Evolutionary conservation across 139 green algal genomes (phyloP).

Genomic region (Edaphochlamys debaryana): DNA sequence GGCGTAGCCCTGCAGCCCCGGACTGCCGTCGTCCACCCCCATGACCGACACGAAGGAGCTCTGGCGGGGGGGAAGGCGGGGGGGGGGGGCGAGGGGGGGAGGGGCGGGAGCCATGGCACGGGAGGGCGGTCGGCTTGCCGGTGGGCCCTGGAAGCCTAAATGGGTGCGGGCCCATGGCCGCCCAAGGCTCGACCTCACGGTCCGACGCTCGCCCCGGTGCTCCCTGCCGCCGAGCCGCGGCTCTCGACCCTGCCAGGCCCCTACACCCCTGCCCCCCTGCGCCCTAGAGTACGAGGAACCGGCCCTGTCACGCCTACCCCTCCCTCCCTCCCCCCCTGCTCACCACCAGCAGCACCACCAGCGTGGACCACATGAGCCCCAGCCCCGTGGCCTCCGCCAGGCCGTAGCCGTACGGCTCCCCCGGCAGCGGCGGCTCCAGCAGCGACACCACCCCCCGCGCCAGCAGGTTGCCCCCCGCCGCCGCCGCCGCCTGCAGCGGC

Average conservation of each 20-base stretch:
- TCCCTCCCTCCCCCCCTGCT: not conserved
- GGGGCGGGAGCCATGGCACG: too few relatives aligned
- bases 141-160: too few relatives aligned
- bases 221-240: too few relatives aligned
- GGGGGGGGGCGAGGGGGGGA: too few relatives aligned
- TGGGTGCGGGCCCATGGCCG: too few relatives aligned
- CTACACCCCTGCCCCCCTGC: too few relatives aligned
- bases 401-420: slow-evolving; percentile 28
- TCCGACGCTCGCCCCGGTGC: too few relatives aligned
- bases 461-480: not conserved
- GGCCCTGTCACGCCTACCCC: too few relatives aligned
- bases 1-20: not conserved
- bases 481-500: slow-evolving; percentile 31
- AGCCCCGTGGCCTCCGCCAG: slow-evolving; percentile 18
- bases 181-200: too few relatives aligned
- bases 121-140: too few relatives aligned
- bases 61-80: slow-evolving; percentile 6
- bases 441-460: not conserved
- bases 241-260: too few relatives aligned
- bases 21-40: not conserved
- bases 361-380: slow-evolving; percentile 19
- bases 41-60: slow-evolving; percentile 22
- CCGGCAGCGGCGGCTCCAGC: slow-evolving; percentile 6
- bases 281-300: not conserved
- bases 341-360: slow-evolving; percentile 45